Evolutionary conservation across 2,329 filamentous ascomycete species (phyloP), one percentile per base, ranked within the genome.

Genomic region (Xylaria sp.): DNA sequence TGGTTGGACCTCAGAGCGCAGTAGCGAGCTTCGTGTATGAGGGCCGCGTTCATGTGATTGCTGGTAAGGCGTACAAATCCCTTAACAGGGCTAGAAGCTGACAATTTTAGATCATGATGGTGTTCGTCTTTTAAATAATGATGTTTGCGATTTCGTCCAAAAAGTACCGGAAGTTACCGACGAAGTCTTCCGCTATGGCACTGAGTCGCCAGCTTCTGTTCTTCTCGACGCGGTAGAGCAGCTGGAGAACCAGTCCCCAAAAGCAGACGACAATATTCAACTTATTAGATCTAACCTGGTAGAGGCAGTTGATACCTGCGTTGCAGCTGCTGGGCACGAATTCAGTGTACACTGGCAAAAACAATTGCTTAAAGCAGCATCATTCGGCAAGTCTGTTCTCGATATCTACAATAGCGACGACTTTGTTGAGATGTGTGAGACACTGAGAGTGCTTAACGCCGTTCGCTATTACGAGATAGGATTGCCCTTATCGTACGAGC

Each of bases 331-430:
- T 8, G 96, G 95, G 1, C 91, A 97, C 69, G 96, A 99, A 80
- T 98, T 94, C 78, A 93, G 91, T 75, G 85, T 91, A 1, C 90
- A 95, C 77, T 97, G 94, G 93, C 96, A 99, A 78, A 99, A 98
- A 79, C 90, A 97, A 75, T 85, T 99, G 1, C 86, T 99, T n/a
- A 97, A 97, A 79, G 96, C 96, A 6, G 96, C 96, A 0, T 98
- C 95, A 0, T 98, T 98, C 79, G 96, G 96, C 70, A 99, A 99
- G 80, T 98, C 96, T 0, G 96, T 98, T 0, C 87, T 99, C 3
- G 96, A 98, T 76, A 90, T 98, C 13, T 99, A 98, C 82, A 98
- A 96, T 80, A 98, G 94, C 77, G 96, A 99, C 77, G 95, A 99
- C 73, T 99, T 98, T 81, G 96, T 99, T 63, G 95, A 98, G 72